Percentiles rank a stretch among this genome's conserved stretches.
Evolutionary conservation across 2,329 filamentous ascomycete species (phyloP).

Genomic region (Nemania bipapillata): DNA sequence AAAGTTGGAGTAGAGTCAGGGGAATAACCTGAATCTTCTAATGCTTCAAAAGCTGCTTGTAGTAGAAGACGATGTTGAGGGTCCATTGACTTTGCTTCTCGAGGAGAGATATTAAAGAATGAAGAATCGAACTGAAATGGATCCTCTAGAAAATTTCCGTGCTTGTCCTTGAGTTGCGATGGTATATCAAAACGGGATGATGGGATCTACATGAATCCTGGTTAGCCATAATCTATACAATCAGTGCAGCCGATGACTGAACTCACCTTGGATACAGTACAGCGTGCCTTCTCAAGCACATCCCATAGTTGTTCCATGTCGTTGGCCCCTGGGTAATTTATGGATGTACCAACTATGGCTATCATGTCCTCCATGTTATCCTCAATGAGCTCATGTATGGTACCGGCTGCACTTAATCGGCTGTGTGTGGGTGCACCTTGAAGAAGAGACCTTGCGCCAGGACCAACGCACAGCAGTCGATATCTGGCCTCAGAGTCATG

Average conservation of each 20-base stretch:
- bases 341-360: constrained; percentile 36
- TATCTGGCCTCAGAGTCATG: constrained; percentile 5
- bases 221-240: neutral
- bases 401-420: neutral
- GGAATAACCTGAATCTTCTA: constrained; percentile 46
- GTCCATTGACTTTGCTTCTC: constrained; percentile 42
- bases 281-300: constrained; percentile 29
- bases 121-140: constrained; percentile 38
- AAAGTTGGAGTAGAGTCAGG: constrained; percentile 39
- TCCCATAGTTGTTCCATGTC: constrained; percentile 31
- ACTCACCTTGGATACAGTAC: constrained; percentile 31
- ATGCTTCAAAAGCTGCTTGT: constrained; percentile 34
- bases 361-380: constrained; percentile 25
- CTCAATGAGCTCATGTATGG: neutral
- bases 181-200: constrained; percentile 30
- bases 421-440: constrained; percentile 1
- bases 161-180: neutral
- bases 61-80: constrained; percentile 42
- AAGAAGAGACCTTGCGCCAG: constrained; percentile 22
- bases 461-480: constrained; percentile 18
- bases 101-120: constrained; percentile 39
- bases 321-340: constrained; percentile 31
- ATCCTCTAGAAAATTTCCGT: constrained; percentile 38
- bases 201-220: constrained; percentile 25
- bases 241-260: neutral